A percentile compares a stretch with the other conserved stretches of the same genome.
phyloP scores from a whole-genome alignment of 495 filamentous ascomycete species.

The Cercophora sp. region DNA sequence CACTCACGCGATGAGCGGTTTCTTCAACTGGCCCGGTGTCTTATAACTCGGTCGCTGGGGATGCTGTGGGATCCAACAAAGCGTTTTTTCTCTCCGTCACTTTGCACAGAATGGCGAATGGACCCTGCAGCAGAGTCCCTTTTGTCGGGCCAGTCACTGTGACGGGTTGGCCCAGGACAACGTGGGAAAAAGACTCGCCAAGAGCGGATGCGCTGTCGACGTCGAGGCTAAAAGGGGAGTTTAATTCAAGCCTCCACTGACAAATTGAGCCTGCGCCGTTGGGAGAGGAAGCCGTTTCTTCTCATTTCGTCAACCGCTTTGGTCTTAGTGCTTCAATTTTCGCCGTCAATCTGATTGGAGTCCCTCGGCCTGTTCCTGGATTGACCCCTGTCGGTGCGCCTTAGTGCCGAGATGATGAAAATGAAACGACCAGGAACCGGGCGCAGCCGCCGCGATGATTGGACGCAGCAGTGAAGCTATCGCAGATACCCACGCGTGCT shows the following conservation, averaged over 20 bases:
- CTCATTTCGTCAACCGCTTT: constrained; percentile 22
- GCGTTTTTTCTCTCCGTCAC: background rate
- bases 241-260: background rate
- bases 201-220: background rate
- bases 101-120: background rate
- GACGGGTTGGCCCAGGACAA: background rate
- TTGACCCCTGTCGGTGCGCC: constrained; percentile 10
- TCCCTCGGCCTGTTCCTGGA: constrained; percentile 16
- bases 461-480: constrained; percentile 14
- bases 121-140: background rate
- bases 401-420: constrained; percentile 27
- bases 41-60: too few relatives aligned
- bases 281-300: background rate
- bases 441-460: constrained; percentile 13
- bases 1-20: too few relatives aligned
- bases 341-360: constrained; percentile 14
- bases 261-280: constrained; percentile 1
- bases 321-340: constrained; percentile 15
- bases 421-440: constrained; percentile 19
- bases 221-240: constrained; percentile 5
- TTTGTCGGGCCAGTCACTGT: background rate
- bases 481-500: constrained; percentile 17
- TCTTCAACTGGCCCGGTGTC: too few relatives aligned
- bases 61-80: too few relatives aligned
- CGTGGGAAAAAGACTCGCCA: background rate